Base-by-base conservation (phyloP, 139 green algal species). In the Auxenochlorella pyrenoidosa region DNA sequence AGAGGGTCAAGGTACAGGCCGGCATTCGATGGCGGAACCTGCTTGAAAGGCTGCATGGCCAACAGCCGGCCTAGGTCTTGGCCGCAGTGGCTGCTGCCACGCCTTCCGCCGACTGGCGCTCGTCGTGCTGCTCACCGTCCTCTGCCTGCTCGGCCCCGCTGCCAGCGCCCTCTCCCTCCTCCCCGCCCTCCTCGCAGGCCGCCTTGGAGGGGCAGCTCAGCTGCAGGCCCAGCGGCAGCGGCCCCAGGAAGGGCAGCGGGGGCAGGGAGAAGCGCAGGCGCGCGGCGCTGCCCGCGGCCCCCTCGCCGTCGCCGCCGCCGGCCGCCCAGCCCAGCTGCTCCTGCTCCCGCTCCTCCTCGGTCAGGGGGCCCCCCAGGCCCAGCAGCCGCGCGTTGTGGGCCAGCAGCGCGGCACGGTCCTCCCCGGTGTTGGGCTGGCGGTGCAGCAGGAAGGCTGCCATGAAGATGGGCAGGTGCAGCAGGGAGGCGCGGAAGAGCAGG, bases 391-490 rank as follows among this genome's bases (percentile, higher is more conserved):
- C 81, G 38, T 92, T 86, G 24, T 86, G 41, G 71, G 63, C 19
- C 21, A 92, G 47, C 73, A 92, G 65, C 6, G 58, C 82, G 3
- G 75, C 40, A 32, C 66, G 85, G 80, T 90, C 86, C 34, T 90
- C 81, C 18, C 75, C 75, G 26, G 36, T 83, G 84, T 88, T 88
- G 59, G 78, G 87, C 75, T 73, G 87, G 41, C 97, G 90, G 90
- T 99, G 97, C 24, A 96, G 30, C 18, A 96, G 88, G 87, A 99
- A 93, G 58, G 86, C 90, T 3, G 79, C 77, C 95, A 99, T 96
- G 85, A 98, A 94, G 47, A 97, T 40, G 34, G 98, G 98, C 51
- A 99, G 93, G 92, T 98, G 95, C 54, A 99, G 75, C 79, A 99
- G 92, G 80, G 91, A 97, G 75, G 91, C 91, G 43, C 92, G 90